Conservation (phyloP, 1,139 yeast species). For the Wickerhamiella infanticola region DNA sequence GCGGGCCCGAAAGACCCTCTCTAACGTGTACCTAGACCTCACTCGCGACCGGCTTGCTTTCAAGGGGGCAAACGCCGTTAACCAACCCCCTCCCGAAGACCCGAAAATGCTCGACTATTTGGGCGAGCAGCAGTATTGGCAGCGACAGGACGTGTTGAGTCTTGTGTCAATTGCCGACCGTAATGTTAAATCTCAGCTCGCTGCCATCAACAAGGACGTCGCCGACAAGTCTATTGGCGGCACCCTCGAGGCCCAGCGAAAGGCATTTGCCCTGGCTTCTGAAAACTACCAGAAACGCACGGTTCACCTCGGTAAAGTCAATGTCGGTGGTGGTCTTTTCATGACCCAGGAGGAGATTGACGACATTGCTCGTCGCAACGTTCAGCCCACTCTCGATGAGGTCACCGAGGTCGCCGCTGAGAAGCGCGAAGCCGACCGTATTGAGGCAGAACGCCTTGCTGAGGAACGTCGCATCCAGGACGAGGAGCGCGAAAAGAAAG, state of each 20-base stretch:
- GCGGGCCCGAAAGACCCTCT: conserved; percentile 22
- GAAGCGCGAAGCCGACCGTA: conserved; percentile 57
- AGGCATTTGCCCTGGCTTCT: conserved; percentile 53
- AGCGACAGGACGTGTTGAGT: conserved; percentile 15
- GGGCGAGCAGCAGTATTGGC: conserved; percentile 14
- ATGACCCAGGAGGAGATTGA: conserved; percentile 66
- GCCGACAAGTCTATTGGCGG: conserved; percentile 23
- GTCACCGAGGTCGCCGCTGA: conserved; percentile 53
- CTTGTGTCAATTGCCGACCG: conserved; percentile 24
- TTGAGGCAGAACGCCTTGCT: conserved; percentile 30
- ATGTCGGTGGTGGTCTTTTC: conserved; percentile 80
- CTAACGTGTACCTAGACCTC: conserved; percentile 18
- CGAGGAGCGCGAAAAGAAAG: conserved; percentile 12
- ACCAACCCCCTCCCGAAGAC: conserved; percentile 5
- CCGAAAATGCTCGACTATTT: conserved; percentile 8
- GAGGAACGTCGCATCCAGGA: conserved; percentile 28
- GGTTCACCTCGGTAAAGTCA: conserved; percentile 40
- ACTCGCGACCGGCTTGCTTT: conserved; percentile 9
- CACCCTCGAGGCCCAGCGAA: conserved; percentile 24
- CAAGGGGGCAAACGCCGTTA: conserved; percentile 7
- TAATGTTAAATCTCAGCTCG: conserved; percentile 22
- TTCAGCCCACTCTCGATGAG: conserved; percentile 72
- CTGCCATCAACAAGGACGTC: conserved; percentile 27
- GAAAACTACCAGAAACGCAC: conserved; percentile 43
- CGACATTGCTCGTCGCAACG: conserved; percentile 65